A percentile compares a stretch with the other conserved stretches of the same genome.
Evolutionary conservation across 2,329 filamentous ascomycete species (phyloP).

Genomic region (Arthrobotrys entomopaga): DNA sequence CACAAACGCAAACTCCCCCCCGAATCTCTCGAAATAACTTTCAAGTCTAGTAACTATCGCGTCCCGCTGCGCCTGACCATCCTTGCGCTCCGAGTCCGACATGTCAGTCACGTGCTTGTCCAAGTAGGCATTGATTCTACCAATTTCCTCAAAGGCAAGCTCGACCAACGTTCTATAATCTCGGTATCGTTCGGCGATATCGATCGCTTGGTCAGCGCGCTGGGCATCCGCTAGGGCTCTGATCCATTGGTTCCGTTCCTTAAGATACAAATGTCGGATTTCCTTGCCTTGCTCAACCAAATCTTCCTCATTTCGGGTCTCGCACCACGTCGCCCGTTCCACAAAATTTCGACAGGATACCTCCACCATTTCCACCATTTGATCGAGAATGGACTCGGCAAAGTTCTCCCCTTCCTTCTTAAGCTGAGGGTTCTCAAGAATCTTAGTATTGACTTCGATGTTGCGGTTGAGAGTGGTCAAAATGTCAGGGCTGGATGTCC

Average conservation of each 20-base stretch:
- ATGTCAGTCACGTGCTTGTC: conserved; percentile 61
- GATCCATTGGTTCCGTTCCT: conserved; percentile 65
- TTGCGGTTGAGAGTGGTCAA: conserved; percentile 59
- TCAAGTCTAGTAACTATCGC: conserved; percentile 62
- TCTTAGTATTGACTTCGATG: conserved; percentile 57
- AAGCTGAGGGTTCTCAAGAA: conserved; percentile 60
- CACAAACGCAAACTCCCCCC: conserved; percentile 75
- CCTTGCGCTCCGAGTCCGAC: conserved; percentile 28
- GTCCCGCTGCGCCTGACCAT: conserved; percentile 32
- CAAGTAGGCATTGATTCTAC: conserved; percentile 60
- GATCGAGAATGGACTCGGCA: conserved; percentile 66
- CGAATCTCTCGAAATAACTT: conserved; percentile 72
- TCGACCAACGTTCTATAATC: conserved; percentile 69
- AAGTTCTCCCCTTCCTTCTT: conserved; percentile 45
- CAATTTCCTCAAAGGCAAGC: conserved; percentile 58
- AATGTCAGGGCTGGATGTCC: conserved; percentile 73
- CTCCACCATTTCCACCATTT: conserved; percentile 68
- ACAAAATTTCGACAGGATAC: conserved; percentile 69
- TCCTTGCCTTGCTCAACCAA: conserved; percentile 63
- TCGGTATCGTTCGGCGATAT: conserved; percentile 70
- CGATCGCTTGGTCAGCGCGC: conserved; percentile 70
- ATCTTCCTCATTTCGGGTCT: conserved; percentile 66
- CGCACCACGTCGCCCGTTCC: conserved; percentile 71
- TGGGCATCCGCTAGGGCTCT: conserved; percentile 67
- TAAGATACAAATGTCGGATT: conserved; percentile 64